Evolutionary conservation across 305 asterid genomes (phyloP), one percentile per base, ranked within the genome.

Genomic region (Striga hermonthica): DNA sequence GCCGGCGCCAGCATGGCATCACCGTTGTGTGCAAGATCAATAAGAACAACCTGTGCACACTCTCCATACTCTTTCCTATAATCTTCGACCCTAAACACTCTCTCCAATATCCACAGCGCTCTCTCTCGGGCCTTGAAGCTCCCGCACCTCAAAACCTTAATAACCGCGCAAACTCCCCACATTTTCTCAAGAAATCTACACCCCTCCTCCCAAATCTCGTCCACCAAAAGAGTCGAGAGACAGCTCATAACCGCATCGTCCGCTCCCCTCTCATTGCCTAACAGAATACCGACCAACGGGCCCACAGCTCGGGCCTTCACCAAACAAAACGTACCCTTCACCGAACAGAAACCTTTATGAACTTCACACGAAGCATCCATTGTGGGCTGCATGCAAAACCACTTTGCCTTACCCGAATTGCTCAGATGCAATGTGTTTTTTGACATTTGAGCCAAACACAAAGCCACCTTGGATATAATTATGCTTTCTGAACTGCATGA

Each of bases 21-120:
- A 5, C 96, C 96, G 72, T 78, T 79, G 54, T 87, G 96, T 65
- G 92, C 91, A 61, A 89, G 66, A 83, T 86, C 90, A 76, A 89
- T 81, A 3, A 92, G 80, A 76, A 83, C 81, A 9, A 62, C 75
- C 62, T 83, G 77, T 47, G 95, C 93, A 60, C 69, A 76, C 61
- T 81, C 86, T 28, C 84, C 84, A 71, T 80, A 79, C 72, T 78
- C 60, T 16, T 22, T 79, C 79, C 88, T 83, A 50, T 78, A 67
- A 37, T 57, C 78, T 34, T 85, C 95, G 11, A 83, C 74, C 64
- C 83, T 79, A 22, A 92, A 82, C 14, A 87, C n/a, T 62, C 84
- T 84, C 55, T 89, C 96, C 84, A 92, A 67, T 50, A 89, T 84
- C 95, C 95, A 86, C 22, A 89, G 75, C 0, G 84, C 85, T 64